A percentile compares a stretch with the other conserved stretches of the same genome.
Conservation (phyloP, 768 basidiomycete species). For the Cyathus striatus region DNA sequence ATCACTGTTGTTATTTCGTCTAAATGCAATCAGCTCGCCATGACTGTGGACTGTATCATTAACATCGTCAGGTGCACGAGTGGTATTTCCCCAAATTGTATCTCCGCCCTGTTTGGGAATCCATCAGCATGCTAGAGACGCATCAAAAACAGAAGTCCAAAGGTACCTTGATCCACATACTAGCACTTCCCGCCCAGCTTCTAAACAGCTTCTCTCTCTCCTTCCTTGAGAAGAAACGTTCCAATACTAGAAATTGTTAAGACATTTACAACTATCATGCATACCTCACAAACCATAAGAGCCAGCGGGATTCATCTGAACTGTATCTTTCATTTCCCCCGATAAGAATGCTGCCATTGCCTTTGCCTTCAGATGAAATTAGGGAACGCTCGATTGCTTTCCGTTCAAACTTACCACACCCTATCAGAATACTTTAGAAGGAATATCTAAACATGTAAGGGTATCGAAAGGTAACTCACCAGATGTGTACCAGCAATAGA, state of each 20-base stretch:
- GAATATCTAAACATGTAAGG: not conserved
- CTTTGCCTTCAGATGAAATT: too few relatives aligned
- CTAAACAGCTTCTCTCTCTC: slow-evolving; percentile 89
- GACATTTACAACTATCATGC: not conserved
- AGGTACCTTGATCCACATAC: slow-evolving; percentile 86
- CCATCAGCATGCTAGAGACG: not conserved
- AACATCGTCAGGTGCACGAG: slow-evolving; percentile 78
- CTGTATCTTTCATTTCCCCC: slow-evolving; percentile 94
- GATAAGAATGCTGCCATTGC: slow-evolving; percentile 94
- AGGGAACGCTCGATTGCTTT: too few relatives aligned
- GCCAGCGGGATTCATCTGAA: slow-evolving; percentile 78
- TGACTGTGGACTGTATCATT: slow-evolving; percentile 52
- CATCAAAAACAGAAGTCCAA: not conserved
- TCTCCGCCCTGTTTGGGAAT: slow-evolving; percentile 84
- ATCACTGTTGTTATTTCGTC: slow-evolving; percentile 26
- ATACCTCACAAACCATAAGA: slow-evolving; percentile 54
- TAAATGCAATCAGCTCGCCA: slow-evolving; percentile 82
- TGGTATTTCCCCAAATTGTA: slow-evolving; percentile 74
- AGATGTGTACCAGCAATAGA: slow-evolving; percentile 85
- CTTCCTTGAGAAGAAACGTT: slow-evolving; percentile 84
- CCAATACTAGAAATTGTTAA: slow-evolving; percentile 48
- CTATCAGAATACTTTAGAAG: slow-evolving; percentile 25
- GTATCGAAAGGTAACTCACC: slow-evolving; percentile 32
- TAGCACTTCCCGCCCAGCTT: slow-evolving; percentile 92
- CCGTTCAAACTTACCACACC: slow-evolving; percentile 74